Conservation (phyloP, 306 rosid species). For the Malus asiatica region DNA sequence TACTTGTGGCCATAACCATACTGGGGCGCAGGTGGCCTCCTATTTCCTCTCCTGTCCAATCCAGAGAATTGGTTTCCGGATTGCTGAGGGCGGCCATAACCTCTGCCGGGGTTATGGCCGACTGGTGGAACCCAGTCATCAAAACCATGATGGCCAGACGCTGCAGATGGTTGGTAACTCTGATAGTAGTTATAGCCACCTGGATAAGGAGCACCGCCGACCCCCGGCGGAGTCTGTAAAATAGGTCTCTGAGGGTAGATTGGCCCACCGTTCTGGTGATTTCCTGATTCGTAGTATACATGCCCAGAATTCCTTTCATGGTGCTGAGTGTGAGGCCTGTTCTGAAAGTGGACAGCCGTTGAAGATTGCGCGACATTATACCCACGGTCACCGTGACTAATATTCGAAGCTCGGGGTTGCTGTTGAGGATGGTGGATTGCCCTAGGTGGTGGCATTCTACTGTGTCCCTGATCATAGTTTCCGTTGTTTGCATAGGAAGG, state of each 20-base stretch:
- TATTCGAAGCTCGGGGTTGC: conserved; percentile 22
- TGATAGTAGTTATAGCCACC: conserved; percentile 29
- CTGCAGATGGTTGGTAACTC: conserved; percentile 33
- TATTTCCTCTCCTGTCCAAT: conserved; percentile 44
- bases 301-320: conserved; percentile 37
- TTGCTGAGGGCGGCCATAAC: conserved; percentile 35
- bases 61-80: conserved; percentile 46
- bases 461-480: conserved; percentile 26
- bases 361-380: conserved; percentile 24
- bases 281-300: conserved; percentile 35
- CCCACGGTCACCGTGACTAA: conserved; percentile 24
- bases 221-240: conserved; percentile 18
- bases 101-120: conserved; percentile 24
- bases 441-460: conserved; percentile 24
- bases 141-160: conserved; percentile 9
- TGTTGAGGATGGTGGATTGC: conserved; percentile 23
- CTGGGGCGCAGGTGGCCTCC: conserved; percentile 44
- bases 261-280: conserved; percentile 28
- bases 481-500: conserved; percentile 26
- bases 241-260: conserved; percentile 20
- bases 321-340: conserved; percentile 34
- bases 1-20: conserved; percentile 38
- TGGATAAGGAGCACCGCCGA: conserved; percentile 18
- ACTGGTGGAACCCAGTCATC: conserved; percentile 31
- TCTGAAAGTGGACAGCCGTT: conserved; percentile 2